phyloP scores from a whole-genome alignment of 768 basidiomycete genomes.

The Hericium rajendrae region DNA sequence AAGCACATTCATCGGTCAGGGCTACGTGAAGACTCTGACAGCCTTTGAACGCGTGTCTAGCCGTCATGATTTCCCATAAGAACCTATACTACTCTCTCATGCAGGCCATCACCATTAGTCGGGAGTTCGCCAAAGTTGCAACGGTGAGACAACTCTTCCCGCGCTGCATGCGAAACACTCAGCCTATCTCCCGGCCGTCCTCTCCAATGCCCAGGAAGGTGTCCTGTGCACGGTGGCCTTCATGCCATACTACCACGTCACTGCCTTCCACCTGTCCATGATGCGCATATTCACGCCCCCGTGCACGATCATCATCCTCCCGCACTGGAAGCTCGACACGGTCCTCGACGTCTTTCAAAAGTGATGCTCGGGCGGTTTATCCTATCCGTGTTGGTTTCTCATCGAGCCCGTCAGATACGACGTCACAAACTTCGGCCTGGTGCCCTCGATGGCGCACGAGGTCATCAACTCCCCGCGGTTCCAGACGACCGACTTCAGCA shows the following conservation, averaged over 20 bases:
- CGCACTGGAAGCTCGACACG: slow-evolving; percentile 47
- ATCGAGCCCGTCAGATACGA: neutral
- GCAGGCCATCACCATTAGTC: slow-evolving; percentile 21
- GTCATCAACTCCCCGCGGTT: slow-evolving; percentile 4
- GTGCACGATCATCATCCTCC: slow-evolving; percentile 42
- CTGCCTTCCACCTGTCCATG: slow-evolving; percentile 43
- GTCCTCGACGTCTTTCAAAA: slow-evolving; percentile 46
- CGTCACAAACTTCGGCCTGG: neutral
- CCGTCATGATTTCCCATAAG: slow-evolving; percentile 67
- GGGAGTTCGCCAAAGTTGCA: slow-evolving; percentile 28
- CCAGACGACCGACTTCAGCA: neutral
- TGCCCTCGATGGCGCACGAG: slow-evolving; percentile 2
- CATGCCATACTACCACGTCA: slow-evolving; percentile 61
- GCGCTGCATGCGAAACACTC: slow-evolving; percentile 9
- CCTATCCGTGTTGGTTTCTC: slow-evolving; percentile 8
- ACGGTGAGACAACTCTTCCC: neutral
- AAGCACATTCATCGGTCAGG: too few species aligned
- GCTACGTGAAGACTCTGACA: neutral
- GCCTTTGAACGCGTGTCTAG: slow-evolving; percentile 24
- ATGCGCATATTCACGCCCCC: slow-evolving; percentile 41
- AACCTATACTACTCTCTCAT: slow-evolving; percentile 36
- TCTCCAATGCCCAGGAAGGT: slow-evolving; percentile 27
- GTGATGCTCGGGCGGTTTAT: slow-evolving; percentile 23
- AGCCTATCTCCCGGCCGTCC: neutral
- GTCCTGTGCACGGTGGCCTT: slow-evolving; percentile 43